A percentile compares a stretch with the other conserved stretches of the same genome.
These are phyloP conservation scores for Diophrys appendiculata DNA, from an alignment of 73 alveolate genomes.

Conservation along the genomic window DNA sequence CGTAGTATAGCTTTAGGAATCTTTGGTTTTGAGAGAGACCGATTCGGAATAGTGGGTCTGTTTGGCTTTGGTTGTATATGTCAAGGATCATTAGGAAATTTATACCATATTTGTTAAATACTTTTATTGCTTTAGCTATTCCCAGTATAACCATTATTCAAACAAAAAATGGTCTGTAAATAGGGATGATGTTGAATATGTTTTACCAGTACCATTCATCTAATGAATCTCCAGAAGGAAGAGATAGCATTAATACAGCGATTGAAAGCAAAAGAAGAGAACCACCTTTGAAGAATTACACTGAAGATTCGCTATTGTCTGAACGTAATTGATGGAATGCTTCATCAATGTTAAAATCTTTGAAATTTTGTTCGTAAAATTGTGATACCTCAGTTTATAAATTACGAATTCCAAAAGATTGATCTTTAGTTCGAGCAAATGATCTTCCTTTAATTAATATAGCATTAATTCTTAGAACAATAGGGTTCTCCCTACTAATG, in stretches of 20 bases:
- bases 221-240: neutral
- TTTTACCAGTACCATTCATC: neutral
- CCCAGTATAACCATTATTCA: neutral
- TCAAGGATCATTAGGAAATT: constrained; percentile 6
- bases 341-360: constrained; percentile 10
- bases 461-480: neutral
- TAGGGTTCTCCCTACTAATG: constrained; percentile 19
- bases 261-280: neutral
- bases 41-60: neutral
- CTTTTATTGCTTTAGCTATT: neutral
- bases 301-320: constrained; percentile 4
- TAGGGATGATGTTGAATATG: neutral
- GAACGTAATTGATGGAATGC: constrained; percentile 16
- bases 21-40: neutral
- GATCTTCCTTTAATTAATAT: neutral
- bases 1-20: neutral
- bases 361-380: constrained; percentile 2
- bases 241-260: neutral
- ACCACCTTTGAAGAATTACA: neutral
- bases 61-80: neutral
- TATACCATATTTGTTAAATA: neutral
- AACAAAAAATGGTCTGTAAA: constrained; percentile 1
- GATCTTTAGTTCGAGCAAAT: constrained; percentile 1
- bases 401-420: neutral
- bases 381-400: neutral